phyloP scores from a whole-genome alignment of 2,329 filamentous ascomycete genomes.

The Fusarium buharicum region DNA sequence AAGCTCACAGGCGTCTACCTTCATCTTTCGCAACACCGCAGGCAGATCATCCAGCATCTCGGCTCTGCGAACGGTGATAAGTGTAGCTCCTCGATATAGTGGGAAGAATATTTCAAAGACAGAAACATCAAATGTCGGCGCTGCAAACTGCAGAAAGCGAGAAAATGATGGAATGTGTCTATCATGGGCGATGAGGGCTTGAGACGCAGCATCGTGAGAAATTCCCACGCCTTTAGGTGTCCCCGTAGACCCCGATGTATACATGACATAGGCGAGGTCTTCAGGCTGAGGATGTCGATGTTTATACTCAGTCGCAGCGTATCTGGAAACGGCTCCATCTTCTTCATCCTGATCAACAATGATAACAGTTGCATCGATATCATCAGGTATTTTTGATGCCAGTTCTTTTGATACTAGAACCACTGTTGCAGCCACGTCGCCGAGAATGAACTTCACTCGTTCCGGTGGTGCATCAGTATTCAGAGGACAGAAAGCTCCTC shows the following conservation, averaged over 20 bases:
- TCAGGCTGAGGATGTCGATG: constrained; percentile 44
- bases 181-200: constrained; percentile 85
- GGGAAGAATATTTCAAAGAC: constrained; percentile 97
- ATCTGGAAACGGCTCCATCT: background rate
- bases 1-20: constrained; percentile 85
- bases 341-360: constrained; percentile 48
- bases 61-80: constrained; percentile 76
- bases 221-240: constrained; percentile 88
- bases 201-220: constrained; percentile 81
- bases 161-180: constrained; percentile 78
- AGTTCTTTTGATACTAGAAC: constrained; percentile 71
- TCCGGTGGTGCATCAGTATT: constrained; percentile 81
- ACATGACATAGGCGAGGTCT: constrained; percentile 86
- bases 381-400: constrained; percentile 52
- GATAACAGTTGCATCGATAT: constrained; percentile 50
- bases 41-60: constrained; percentile 81
- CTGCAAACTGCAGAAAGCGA: constrained; percentile 90
- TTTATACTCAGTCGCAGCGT: constrained; percentile 2
- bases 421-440: constrained; percentile 77
- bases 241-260: constrained; percentile 91
- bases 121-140: constrained; percentile 93
- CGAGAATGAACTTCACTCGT: constrained; percentile 79
- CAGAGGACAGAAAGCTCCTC: constrained; percentile 86
- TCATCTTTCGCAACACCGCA: constrained; percentile 68
- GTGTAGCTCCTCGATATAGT: constrained; percentile 75